Evolutionary conservation across 1,284 basidiomycete species (phyloP).

Genomic region (Cutaneotrichosporon cavernicola): DNA sequence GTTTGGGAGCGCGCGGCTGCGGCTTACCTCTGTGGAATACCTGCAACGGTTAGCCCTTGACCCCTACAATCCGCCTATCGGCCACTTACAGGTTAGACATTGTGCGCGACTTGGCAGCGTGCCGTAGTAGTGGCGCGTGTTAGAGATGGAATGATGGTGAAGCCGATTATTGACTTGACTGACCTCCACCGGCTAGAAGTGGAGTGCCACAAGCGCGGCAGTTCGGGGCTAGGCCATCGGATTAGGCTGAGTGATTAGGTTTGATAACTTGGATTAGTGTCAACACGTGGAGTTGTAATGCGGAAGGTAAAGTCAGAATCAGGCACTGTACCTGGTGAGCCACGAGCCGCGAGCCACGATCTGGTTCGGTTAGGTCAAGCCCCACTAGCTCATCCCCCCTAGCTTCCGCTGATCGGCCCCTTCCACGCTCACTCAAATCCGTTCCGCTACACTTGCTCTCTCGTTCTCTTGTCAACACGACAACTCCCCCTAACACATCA

Average conservation of each 20-base stretch:
- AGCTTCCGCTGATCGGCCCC: background rate
- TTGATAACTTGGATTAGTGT: background rate
- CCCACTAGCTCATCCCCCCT: background rate
- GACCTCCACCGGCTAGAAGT: constrained; percentile 12
- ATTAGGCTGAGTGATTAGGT: background rate
- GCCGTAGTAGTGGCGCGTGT: background rate
- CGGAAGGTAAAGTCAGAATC: background rate
- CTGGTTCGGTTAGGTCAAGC: too few relatives aligned
- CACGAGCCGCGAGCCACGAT: too few relatives aligned
- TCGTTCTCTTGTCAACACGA: background rate
- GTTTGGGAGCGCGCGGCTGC: background rate
- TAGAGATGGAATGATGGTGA: background rate
- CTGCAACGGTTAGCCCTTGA: constrained; percentile 21
- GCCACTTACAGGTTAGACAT: constrained; percentile 43
- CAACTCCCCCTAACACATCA: background rate
- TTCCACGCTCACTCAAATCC: background rate
- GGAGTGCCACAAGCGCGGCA: constrained; percentile 6
- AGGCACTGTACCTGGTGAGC: background rate
- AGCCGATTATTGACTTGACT: constrained; percentile 3
- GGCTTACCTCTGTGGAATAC: constrained; percentile 46
- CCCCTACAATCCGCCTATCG: too few relatives aligned
- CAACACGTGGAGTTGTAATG: background rate
- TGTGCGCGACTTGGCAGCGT: background rate
- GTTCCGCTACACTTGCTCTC: background rate
- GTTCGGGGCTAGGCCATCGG: background rate